phyloP scores from a whole-genome alignment of 768 basidiomycete genomes.

The Boletus barrowsii region DNA sequence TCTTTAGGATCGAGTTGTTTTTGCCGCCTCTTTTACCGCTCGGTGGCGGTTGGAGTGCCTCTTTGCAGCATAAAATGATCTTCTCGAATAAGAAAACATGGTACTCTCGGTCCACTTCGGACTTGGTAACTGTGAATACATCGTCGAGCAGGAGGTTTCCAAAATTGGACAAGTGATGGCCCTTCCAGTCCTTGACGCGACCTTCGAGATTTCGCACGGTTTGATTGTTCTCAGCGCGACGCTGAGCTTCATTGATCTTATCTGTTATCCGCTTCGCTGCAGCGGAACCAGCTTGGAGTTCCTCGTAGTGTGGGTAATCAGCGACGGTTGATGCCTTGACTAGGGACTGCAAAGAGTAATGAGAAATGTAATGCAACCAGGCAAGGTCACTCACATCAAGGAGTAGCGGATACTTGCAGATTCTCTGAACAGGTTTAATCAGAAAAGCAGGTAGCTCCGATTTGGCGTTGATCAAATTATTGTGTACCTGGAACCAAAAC shows the following conservation, averaged over 20 bases:
- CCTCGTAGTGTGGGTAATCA: slow-evolving; percentile 70
- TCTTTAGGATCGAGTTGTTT: slow-evolving; percentile 87
- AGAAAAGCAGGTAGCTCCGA: slow-evolving; percentile 94
- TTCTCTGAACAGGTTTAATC: slow-evolving; percentile 97
- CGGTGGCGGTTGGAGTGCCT: slow-evolving; percentile 58
- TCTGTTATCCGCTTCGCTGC: slow-evolving; percentile 92
- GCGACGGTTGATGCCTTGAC: slow-evolving; percentile 64
- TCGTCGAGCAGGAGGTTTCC: slow-evolving; percentile 94
- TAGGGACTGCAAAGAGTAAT: slow-evolving; percentile 49
- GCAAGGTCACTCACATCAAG: slow-evolving; percentile 64
- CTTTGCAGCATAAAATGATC: slow-evolving; percentile 99
- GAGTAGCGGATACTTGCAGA: slow-evolving; percentile 97
- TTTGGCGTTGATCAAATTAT: slow-evolving; percentile 84
- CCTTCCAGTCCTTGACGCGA: slow-evolving; percentile 98
- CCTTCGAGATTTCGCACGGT: slow-evolving; percentile 83
- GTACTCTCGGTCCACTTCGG: slow-evolving; percentile 94
- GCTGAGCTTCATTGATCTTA: slow-evolving; percentile 92
- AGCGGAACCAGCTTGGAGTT: slow-evolving; percentile 78
- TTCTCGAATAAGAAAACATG: slow-evolving; percentile 99
- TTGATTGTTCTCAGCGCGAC: slow-evolving; percentile 85
- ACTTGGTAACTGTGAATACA: slow-evolving; percentile 93
- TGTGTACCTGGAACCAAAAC: slow-evolving; percentile 52
- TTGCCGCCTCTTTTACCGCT: slow-evolving; percentile 72
- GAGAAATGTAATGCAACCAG: slow-evolving; percentile 9
- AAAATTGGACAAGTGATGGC: slow-evolving; percentile 92